Percentiles rank a stretch among this genome's conserved stretches.
phyloP scores from a whole-genome alignment of 192 early-diverging fungal species.

The Coemansia sp. region DNA sequence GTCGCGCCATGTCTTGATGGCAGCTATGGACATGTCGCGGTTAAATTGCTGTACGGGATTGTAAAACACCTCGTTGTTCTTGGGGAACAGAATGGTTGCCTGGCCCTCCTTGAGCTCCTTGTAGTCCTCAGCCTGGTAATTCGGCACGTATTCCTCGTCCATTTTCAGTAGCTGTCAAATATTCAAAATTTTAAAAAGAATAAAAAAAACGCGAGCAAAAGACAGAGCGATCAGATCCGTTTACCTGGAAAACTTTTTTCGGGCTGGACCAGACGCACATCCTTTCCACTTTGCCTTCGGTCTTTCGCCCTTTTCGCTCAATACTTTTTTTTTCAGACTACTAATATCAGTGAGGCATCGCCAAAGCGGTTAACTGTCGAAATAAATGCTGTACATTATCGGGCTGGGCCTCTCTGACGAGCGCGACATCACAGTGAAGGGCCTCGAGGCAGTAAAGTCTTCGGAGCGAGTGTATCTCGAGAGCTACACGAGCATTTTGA shows the following conservation, averaged over 20 bases:
- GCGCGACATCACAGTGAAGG: constrained; percentile 95
- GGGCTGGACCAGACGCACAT: no score
- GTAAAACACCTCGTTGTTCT: constrained; percentile 94
- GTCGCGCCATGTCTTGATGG: constrained; percentile 89
- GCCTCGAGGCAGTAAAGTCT: constrained; percentile 85
- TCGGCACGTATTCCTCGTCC: constrained; percentile 21
- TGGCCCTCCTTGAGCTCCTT: constrained; percentile 72
- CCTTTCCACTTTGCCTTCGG: background rate
- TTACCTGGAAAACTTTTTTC: background rate
- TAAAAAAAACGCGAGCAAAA: background rate
- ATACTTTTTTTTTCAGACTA: background rate
- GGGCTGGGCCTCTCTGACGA: constrained; percentile 96
- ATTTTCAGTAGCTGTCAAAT: constrained; percentile 2
- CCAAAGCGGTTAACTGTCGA: background rate
- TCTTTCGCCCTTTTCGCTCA: background rate
- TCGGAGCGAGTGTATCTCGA: constrained; percentile 92
- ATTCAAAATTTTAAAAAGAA: background rate
- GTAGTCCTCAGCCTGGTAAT: constrained; percentile 55
- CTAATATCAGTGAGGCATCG: no score
- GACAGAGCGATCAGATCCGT: background rate
- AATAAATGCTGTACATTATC: constrained; percentile 76
- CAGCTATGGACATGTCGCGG: constrained; percentile 95
- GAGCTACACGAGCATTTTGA: constrained; percentile 93
- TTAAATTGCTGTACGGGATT: constrained; percentile 98
- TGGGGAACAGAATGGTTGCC: constrained; percentile 83